Conservation (phyloP, 768 basidiomycete genomes). For the Phlebiopsis flavidoalba region DNA sequence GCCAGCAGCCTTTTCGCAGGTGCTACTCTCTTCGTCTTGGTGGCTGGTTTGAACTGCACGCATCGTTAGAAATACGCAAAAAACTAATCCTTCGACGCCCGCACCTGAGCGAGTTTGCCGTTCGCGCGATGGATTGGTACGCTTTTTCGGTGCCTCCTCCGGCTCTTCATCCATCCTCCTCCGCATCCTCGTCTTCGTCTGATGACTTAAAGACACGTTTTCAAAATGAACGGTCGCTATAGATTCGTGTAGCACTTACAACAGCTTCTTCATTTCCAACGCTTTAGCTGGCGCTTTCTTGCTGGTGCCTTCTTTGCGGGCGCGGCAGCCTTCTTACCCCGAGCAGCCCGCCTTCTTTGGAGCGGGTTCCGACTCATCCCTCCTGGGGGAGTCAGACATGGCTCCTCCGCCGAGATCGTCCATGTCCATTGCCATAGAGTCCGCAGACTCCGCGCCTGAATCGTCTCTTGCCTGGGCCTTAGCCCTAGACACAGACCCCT, state of each 20-base stretch:
- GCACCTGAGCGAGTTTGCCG: slow-evolving; percentile 55
- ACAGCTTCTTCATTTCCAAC: slow-evolving; percentile 49
- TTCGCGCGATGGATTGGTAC: too few species aligned
- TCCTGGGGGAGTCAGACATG: slow-evolving; percentile 52
- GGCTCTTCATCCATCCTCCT: slow-evolving; percentile 50
- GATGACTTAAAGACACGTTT: slow-evolving; percentile 23
- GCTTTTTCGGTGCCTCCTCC: slow-evolving; percentile 47
- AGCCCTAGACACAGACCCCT: slow-evolving; percentile 11
- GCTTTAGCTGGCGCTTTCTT: slow-evolving; percentile 36
- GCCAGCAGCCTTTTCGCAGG: slow-evolving; percentile 43
- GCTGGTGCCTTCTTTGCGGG: slow-evolving; percentile 33
- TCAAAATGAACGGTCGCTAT: background rate
- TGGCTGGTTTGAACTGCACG: slow-evolving; percentile 26
- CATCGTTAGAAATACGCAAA: background rate
- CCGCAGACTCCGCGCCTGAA: slow-evolving; percentile 48
- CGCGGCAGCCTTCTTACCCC: slow-evolving; percentile 27
- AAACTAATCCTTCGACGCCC: too few species aligned
- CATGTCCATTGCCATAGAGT: slow-evolving; percentile 78
- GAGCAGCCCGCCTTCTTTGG: slow-evolving; percentile 30
- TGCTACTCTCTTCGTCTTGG: slow-evolving; percentile 46
- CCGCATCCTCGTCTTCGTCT: slow-evolving; percentile 48
- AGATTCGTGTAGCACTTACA: slow-evolving; percentile 3
- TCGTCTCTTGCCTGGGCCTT: slow-evolving; percentile 58
- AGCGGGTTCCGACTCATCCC: slow-evolving; percentile 42
- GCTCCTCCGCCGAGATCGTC: slow-evolving; percentile 33